Base-by-base conservation (phyloP, 352 stramenopile species). In the Pythium sukuiense region DNA sequence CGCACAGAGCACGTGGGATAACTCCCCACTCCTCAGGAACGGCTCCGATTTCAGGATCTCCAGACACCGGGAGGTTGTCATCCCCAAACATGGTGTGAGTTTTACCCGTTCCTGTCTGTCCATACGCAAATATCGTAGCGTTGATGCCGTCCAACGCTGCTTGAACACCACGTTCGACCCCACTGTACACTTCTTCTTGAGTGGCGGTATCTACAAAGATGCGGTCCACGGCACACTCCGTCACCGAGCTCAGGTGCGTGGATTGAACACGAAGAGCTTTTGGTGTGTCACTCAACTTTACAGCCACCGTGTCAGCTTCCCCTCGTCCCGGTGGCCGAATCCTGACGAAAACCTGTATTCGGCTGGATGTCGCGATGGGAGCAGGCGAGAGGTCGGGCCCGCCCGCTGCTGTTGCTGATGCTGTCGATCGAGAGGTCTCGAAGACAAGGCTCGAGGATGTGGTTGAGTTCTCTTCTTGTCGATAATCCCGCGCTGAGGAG, bases 81-180 rank as follows among this genome's bases (percentile, higher is more conserved):
- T 78, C 72, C 2, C 93, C 93, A 56, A 96, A 93, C 46, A 98
- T 92, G 18, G 92, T 98, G 71, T 97, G 85, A 0, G 93, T 98
- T 64, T 98, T 98, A 7, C 92, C 93, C 5, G 88, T 93, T 2
- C 89, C 89, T 0, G 92, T 98, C 65, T 95, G 88, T 11, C 93
- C 92, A 59, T 98, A 98, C 1, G 88, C 89, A 58, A 98, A 98
- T 14, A 98, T 76, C 2, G 90, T 98, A 7, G 85, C 84, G 63
- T 97, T 98, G 59, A 87, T 95, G 18, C 92, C 92, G 26, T 88
- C 74, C 16, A 98, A 55, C 2, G 82, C 77, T 0, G 87, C 80
- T 14, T 73, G 55, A 8, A 98, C 71, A 33, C 85, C 87, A 5
- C 78, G 81, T 27, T 86, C 72, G 16, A 95, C 73, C 8, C 82